These are phyloP conservation scores for Cyberlindnera suaveolens DNA, from an alignment of 805 yeast genomes.

Conservation along the genomic window DNA sequence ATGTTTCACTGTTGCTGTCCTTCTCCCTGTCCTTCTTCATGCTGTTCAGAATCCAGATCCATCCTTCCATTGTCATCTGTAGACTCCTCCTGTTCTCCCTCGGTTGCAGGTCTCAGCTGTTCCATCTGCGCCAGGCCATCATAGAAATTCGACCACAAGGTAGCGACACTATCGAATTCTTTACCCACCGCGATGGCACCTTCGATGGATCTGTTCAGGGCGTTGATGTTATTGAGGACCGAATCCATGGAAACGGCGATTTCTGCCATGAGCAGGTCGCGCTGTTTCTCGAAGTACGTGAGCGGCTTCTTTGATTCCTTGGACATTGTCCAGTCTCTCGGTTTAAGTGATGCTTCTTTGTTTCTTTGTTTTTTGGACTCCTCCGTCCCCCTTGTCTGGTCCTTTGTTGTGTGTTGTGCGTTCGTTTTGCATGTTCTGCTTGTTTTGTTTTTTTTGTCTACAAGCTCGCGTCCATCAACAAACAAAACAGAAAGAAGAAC, in stretches of 20 bases:
- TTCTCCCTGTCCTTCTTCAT: background rate
- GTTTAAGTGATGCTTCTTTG: background rate
- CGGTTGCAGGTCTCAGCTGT: slow-evolving; percentile 12
- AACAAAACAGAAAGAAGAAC: no score
- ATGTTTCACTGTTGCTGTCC: background rate
- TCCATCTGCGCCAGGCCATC: slow-evolving; percentile 37
- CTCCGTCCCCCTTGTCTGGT: no score
- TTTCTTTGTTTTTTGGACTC: background rate
- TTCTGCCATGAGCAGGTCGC: slow-evolving; percentile 53
- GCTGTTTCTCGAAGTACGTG: slow-evolving; percentile 49
- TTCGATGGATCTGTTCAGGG: slow-evolving; percentile 61
- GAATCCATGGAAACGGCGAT: slow-evolving; percentile 57
- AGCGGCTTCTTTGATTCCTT: slow-evolving; percentile 8
- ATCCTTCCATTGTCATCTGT: background rate
- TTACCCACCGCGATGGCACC: slow-evolving; percentile 67
- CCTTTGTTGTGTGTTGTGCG: no score
- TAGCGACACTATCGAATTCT: slow-evolving; percentile 65
- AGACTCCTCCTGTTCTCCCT: slow-evolving; percentile 1
- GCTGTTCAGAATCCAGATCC: background rate
- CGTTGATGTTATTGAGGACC: slow-evolving; percentile 56
- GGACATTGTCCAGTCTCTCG: background rate
- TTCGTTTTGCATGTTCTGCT: background rate
- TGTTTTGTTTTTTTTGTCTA: no score
- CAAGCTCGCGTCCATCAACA: no score
- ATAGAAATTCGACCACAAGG: slow-evolving; percentile 66